Base-by-base conservation (phyloP, 2,329 filamentous ascomycete species). In the Macrophomina phaseolina region DNA sequence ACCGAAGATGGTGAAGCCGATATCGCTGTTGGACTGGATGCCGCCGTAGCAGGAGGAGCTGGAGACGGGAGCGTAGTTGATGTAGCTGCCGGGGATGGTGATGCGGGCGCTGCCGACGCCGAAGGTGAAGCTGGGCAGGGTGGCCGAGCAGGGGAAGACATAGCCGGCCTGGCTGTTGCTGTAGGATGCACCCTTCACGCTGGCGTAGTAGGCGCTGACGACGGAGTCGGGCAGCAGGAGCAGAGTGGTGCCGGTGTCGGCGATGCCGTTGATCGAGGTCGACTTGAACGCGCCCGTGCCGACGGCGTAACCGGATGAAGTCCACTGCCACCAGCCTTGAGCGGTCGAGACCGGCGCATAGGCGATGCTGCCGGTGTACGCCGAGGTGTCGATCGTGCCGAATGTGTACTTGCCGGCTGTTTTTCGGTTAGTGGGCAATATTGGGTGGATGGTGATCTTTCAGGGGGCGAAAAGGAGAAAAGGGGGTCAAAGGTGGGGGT, bases 221-320 rank as follows among this genome's bases (percentile, higher is more conserved):
- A 89, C 81, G 45, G 74, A 70, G 65, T 83, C 75, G 38, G 87
- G 86, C 18, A 89, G 77, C 68, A 90, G 82, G 65, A 91, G 78
- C 34, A 92, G 86, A 0, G 89, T 89, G 66, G 90, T 91, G 64
- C 90, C 90, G 2, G 90, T 91, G 79, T 92, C 90, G 73, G 87
- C 87, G 75, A 92, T 91, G 71, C 82, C 84, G 52, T 75, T 71
- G 76, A 87, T 83, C 68, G 78, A 73, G 66, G 80, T 78, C 76
- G 79, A 70, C 58, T 62, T 62, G 58, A 62, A 62, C 36, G 72
- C 60, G 23, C 73, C 74, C 67, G 75, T 75, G 62, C 86, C 88
- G 64, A 90, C 73, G 48, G 79, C 79, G 78, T 88, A 90, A 23
- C 84, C 86, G 30, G 81, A 80, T 11, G 86, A 80, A 28, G 79